Evolutionary conservation across 2,329 filamentous ascomycete species (phyloP).

Genomic region (Apiospora aurea): DNA sequence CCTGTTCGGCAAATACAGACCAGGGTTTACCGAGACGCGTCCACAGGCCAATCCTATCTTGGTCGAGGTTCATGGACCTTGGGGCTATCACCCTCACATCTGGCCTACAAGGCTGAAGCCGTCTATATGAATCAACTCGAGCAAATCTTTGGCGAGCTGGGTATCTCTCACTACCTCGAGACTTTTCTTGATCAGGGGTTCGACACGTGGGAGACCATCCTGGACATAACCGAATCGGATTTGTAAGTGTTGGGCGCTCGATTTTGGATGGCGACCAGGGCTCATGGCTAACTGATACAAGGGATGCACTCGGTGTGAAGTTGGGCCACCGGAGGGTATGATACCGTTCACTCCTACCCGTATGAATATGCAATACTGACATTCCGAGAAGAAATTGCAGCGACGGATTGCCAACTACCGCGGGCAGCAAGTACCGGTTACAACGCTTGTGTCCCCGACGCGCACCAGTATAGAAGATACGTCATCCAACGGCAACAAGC

Average conservation of each 20-base stretch:
- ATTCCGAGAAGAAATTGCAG: slow-evolving; percentile 72
- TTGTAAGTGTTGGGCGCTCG: slow-evolving; percentile 60
- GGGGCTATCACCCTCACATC: background rate
- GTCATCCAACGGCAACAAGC: slow-evolving; percentile 62
- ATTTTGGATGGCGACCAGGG: background rate
- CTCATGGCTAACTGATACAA: slow-evolving; percentile 42
- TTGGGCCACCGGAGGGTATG: slow-evolving; percentile 81
- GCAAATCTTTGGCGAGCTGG: slow-evolving; percentile 75
- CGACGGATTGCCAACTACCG: slow-evolving; percentile 79
- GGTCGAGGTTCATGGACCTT: slow-evolving; percentile 21
- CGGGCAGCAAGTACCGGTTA: slow-evolving; percentile 65
- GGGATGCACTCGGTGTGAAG: slow-evolving; percentile 78
- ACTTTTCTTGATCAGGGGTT: slow-evolving; percentile 80
- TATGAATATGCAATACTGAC: slow-evolving; percentile 24
- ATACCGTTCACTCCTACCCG: slow-evolving; percentile 1
- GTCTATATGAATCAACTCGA: slow-evolving; percentile 68
- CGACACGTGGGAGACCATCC: slow-evolving; percentile 82
- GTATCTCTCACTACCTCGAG: slow-evolving; percentile 78
- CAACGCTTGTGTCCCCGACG: slow-evolving; percentile 56
- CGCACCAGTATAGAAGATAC: slow-evolving; percentile 60
- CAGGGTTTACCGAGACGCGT: background rate
- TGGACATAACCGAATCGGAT: slow-evolving; percentile 86
- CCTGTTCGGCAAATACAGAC: background rate
- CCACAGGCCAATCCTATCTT: background rate
- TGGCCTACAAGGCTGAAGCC: slow-evolving; percentile 27